Conservation (phyloP, 1,139 yeast genomes). For the Candida freyschussii region DNA sequence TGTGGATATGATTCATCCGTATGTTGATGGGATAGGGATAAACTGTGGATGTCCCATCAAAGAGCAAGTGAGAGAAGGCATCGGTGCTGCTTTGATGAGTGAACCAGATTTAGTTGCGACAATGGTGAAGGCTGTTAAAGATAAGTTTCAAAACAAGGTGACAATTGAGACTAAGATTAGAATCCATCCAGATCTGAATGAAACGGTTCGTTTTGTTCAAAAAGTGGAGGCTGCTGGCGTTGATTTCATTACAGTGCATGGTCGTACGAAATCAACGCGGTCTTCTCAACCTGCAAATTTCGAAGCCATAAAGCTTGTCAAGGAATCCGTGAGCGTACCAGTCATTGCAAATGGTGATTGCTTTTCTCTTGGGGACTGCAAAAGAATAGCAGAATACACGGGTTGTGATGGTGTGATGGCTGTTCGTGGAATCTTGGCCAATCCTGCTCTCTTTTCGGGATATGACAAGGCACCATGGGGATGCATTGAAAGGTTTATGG, state of each 20-base stretch:
- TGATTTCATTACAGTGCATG: conserved; percentile 91
- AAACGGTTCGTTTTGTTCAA: conserved; percentile 69
- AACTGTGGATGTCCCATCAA: conserved; percentile 98
- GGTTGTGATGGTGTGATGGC: conserved; percentile 95
- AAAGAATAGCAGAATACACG: conserved; percentile 55
- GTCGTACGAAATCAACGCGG: conserved; percentile 80
- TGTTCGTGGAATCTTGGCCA: conserved; percentile 78
- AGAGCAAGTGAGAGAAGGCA: conserved; percentile 93
- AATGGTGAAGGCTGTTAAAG: conserved; percentile 82
- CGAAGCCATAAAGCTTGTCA: conserved; percentile 71
- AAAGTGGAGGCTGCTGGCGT: conserved; percentile 84
- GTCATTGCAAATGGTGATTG: conserved; percentile 97
- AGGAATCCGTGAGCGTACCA: conserved; percentile 59
- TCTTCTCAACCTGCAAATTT: conserved; percentile 78
- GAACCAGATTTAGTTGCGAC: conserved; percentile 75
- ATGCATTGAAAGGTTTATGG: conserved; percentile 80
- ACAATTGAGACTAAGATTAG: conserved; percentile 89
- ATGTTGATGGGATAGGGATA: conserved; percentile 88
- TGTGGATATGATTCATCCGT: conserved; percentile 84
- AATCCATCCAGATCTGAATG: conserved; percentile 68
- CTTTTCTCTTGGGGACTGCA: conserved; percentile 59
- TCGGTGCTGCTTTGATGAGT: conserved; percentile 92
- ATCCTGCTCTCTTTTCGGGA: conserved; percentile 87
- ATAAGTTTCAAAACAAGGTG: conserved; percentile 60
- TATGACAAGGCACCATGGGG: conserved; percentile 78